A percentile compares a stretch with the other conserved stretches of the same genome.
phyloP scores from a whole-genome alignment of 176 grass and related monocot genomes.

The Hordeum marinum region DNA sequence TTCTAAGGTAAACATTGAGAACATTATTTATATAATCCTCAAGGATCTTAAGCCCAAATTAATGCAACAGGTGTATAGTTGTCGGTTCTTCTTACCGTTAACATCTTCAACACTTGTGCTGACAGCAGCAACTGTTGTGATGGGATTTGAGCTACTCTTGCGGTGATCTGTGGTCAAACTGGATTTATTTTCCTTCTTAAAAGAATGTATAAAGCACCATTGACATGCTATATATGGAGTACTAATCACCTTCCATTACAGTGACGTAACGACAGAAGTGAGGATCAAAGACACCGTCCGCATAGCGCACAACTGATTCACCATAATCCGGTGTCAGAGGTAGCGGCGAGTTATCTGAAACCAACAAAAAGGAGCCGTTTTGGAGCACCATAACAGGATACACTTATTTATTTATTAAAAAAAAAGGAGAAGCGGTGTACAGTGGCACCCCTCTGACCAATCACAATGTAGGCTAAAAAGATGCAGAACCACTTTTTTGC shows the following conservation, averaged over 20 bases:
- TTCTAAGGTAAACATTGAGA: constrained; percentile 40
- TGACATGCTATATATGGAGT: background rate
- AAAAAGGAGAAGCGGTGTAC: background rate
- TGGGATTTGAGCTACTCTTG: constrained; percentile 48
- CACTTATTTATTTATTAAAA: background rate
- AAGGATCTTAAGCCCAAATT: background rate
- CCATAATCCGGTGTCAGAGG: constrained; percentile 59
- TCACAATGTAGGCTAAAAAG: background rate
- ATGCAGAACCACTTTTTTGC: background rate
- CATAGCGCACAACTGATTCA: constrained; percentile 43
- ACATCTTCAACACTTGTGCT: constrained; percentile 23
- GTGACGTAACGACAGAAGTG: constrained; percentile 70
- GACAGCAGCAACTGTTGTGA: constrained; percentile 51
- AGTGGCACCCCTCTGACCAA: background rate
- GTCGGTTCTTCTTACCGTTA: constrained; percentile 41
- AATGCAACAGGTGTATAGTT: background rate
- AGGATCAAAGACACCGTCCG: constrained; percentile 73
- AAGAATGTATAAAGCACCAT: background rate
- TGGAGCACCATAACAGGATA: background rate
- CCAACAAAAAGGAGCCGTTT: background rate
- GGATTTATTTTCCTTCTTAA: background rate
- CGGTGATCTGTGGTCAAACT: constrained; percentile 52
- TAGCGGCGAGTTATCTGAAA: constrained; percentile 41
- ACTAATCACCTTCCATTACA: constrained; percentile 73
- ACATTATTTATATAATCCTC: background rate